A percentile compares a stretch with the other conserved stretches of the same genome.
phyloP scores from a whole-genome alignment of 345 rosid species.

The Durio zibethinus region DNA sequence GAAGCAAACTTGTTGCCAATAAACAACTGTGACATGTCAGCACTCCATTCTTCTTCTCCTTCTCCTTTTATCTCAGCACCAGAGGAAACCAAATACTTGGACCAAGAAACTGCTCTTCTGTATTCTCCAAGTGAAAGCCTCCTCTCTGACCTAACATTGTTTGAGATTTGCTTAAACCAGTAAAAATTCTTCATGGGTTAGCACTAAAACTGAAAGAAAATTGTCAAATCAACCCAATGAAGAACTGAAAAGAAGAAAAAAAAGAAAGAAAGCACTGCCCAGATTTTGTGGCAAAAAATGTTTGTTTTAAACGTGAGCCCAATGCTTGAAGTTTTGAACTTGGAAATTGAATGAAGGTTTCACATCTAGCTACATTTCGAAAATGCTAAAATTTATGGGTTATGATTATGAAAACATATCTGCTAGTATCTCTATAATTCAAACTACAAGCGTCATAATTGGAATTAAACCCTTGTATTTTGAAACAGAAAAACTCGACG shows the following conservation, averaged over 20 bases:
- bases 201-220: constrained; percentile 21
- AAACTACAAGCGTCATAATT: not conserved
- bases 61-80: constrained; percentile 74
- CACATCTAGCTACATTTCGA: not conserved
- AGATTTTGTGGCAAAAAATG: not conserved
- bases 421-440: not conserved
- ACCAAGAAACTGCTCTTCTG: constrained; percentile 69
- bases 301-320: not conserved
- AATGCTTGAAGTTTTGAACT: not conserved
- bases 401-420: not conserved
- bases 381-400: not conserved
- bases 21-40: constrained; percentile 72
- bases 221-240: constrained; percentile 34
- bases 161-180: constrained; percentile 57
- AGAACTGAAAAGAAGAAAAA: not conserved
- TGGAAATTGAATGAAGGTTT: not conserved
- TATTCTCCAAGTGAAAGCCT: constrained; percentile 69
- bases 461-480: not conserved
- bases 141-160: constrained; percentile 48
- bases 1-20: constrained; percentile 70
- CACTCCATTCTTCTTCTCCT: constrained; percentile 70
- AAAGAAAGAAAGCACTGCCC: not conserved
- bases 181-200: constrained; percentile 52
- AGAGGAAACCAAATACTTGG: constrained; percentile 72
- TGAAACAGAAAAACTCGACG: not conserved